Evolutionary conservation across 1,139 yeast species (phyloP), one percentile per base, ranked within the genome.

Genomic region (Yamadazyma pseudoaaseri): DNA sequence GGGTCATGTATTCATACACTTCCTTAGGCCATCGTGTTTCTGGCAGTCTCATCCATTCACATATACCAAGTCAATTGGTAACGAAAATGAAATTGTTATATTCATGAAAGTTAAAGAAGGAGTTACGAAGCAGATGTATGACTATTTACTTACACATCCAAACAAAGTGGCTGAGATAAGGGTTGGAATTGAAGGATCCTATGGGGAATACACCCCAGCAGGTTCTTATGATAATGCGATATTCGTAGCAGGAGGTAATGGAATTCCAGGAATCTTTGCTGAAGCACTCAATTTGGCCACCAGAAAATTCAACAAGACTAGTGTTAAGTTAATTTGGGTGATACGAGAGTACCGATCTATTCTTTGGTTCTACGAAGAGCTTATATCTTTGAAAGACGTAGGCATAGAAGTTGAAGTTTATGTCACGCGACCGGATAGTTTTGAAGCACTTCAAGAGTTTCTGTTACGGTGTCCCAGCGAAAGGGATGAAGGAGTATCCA

Each of bases 21-120:
- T 80, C 36, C 52, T 74, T 29, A 56, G 65, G 27, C 67, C 77
- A 27, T 51, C 70, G 42, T 72, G 75, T 34, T 81, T 81, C 43
- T 84, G 79, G 79, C 87, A 82, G 51, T 74, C 83, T 0, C 90
- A 82, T 52, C 90, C 90, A 0, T 82, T 82, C 48, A 78, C 87
- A 3, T 55, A 55, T 35, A 52, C 58, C 7, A 31, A 16, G 3
- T 65, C 70, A 3, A 12, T 33, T 12, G 37, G 39, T 3, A 65
- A 68, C 35, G 69, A 64, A 27, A 37, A 45, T 22, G 51, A 54
- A 32, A 58, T 65, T 16, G 48, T 60, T 6, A 49, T 65, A 37
- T 63, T 56, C 49, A 44, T 61, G 26, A 65, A 65, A 47, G 67
- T 65, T 17, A 70, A 56, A 49, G 60, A 58, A 37, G 77, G 77